A percentile compares a stretch with the other conserved stretches of the same genome.
These are phyloP conservation scores for Rhodocollybia butyracea DNA, from an alignment of 768 basidiomycete species.

Conservation along the genomic window DNA sequence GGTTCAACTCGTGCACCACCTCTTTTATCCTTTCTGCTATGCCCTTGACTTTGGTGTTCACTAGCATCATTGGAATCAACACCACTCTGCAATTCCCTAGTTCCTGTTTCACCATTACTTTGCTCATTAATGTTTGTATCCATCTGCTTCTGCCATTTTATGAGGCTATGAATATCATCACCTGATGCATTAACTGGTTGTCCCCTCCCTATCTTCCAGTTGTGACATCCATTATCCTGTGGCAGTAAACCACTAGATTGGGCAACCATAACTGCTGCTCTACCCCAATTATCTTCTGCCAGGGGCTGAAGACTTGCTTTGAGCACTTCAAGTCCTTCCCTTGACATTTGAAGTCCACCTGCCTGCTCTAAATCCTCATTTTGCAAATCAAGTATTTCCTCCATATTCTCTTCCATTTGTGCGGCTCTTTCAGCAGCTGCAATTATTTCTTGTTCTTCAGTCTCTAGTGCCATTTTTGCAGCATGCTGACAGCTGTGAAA, in stretches of 20 bases:
- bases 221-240: background rate
- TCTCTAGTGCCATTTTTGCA: background rate
- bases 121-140: background rate
- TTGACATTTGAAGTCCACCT: background rate
- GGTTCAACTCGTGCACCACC: background rate
- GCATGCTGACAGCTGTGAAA: background rate
- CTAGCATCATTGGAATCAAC: background rate
- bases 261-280: background rate
- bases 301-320: background rate
- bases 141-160: background rate
- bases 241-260: background rate
- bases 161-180: background rate
- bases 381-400: background rate
- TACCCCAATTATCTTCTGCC: background rate
- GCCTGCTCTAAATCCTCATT: constrained; percentile 13
- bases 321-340: constrained; percentile 8
- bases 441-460: background rate
- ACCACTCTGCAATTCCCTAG: background rate
- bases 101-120: background rate
- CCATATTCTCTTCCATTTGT: background rate
- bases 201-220: background rate
- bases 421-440: too few species aligned
- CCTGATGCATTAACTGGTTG: background rate
- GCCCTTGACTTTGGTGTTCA: background rate
- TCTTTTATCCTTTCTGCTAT: background rate